Conservation (phyloP, 768 basidiomycete species). For the Tulasnella sp. region DNA sequence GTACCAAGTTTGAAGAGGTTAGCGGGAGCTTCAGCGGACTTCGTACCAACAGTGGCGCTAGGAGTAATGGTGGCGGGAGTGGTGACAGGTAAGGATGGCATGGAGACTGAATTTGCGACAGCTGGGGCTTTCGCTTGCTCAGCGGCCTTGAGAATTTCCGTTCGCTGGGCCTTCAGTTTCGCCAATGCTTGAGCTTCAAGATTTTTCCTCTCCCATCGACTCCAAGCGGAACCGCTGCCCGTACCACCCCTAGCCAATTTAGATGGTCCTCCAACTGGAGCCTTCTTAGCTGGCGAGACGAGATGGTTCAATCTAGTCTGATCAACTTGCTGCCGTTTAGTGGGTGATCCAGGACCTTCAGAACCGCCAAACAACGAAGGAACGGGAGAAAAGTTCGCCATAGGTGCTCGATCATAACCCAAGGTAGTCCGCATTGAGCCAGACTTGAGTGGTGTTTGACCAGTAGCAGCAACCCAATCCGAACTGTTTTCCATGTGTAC, state of each 20-base stretch:
- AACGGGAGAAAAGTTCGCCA: slow-evolving; percentile 15
- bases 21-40: neutral
- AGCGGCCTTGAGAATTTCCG: too few species aligned
- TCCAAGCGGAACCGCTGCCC: slow-evolving; percentile 31
- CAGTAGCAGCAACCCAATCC: slow-evolving; percentile 11
- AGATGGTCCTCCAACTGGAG: slow-evolving; percentile 19
- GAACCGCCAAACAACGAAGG: too few species aligned
- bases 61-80: slow-evolving; percentile 16
- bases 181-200: slow-evolving; percentile 67
- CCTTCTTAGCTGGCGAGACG: neutral
- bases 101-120: slow-evolving; percentile 27
- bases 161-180: slow-evolving; percentile 43
- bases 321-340: slow-evolving; percentile 35
- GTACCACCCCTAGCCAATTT: slow-evolving; percentile 40
- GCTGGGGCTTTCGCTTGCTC: slow-evolving; percentile 23
- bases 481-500: slow-evolving; percentile 23
- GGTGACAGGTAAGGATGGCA: slow-evolving; percentile 23
- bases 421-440: neutral
- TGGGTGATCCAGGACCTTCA: too few species aligned
- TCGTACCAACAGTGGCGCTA: neutral
- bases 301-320: slow-evolving; percentile 21
- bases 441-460: slow-evolving; percentile 2
- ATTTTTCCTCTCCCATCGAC: slow-evolving; percentile 77
- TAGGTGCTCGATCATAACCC: neutral
- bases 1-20: slow-evolving; percentile 7